Conservation (phyloP, 2,329 filamentous ascomycete genomes). For the Diaporthe citriasiana region DNA sequence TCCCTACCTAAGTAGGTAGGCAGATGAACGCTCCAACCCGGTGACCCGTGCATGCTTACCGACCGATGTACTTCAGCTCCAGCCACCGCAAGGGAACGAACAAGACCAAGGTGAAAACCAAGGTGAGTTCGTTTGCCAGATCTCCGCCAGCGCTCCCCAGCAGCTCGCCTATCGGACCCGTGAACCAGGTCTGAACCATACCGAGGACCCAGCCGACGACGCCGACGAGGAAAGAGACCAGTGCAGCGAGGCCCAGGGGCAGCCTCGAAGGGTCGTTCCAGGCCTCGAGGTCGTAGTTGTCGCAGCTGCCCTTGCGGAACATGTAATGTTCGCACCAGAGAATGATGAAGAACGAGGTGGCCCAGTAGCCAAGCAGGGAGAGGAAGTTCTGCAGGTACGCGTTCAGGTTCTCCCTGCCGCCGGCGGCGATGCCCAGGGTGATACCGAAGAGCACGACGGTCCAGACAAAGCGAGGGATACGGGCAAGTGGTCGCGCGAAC, state of each 20-base stretch:
- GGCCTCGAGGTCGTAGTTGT: slow-evolving; percentile 62
- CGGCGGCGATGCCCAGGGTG: slow-evolving; percentile 60
- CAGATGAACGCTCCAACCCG: not conserved
- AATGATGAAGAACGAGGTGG: slow-evolving; percentile 62
- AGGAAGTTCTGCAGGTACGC: slow-evolving; percentile 62
- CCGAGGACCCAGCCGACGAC: slow-evolving; percentile 67
- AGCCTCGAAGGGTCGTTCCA: slow-evolving; percentile 61
- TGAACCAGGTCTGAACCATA: slow-evolving; percentile 71
- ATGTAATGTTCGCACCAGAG: slow-evolving; percentile 62
- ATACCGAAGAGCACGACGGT: slow-evolving; percentile 59
- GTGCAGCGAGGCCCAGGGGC: slow-evolving; percentile 59
- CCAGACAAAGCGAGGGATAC: slow-evolving; percentile 63
- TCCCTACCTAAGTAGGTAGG: no score
- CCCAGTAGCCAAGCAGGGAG: slow-evolving; percentile 64
- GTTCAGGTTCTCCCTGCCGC: slow-evolving; percentile 57
- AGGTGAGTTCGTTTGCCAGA: slow-evolving; percentile 65
- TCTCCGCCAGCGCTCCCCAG: slow-evolving; percentile 63
- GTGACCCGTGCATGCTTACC: slow-evolving; percentile 45
- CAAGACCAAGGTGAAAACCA: slow-evolving; percentile 61
- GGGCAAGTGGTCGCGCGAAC: slow-evolving; percentile 57
- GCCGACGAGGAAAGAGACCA: slow-evolving; percentile 59
- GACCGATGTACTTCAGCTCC: slow-evolving; percentile 62
- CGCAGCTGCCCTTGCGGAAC: slow-evolving; percentile 58
- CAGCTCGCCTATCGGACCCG: slow-evolving; percentile 58
- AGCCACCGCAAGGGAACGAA: slow-evolving; percentile 63